A percentile compares a stretch with the other conserved stretches of the same genome.
phyloP scores from a whole-genome alignment of 2,329 filamentous ascomycete genomes.

The Nemania diffusa region DNA sequence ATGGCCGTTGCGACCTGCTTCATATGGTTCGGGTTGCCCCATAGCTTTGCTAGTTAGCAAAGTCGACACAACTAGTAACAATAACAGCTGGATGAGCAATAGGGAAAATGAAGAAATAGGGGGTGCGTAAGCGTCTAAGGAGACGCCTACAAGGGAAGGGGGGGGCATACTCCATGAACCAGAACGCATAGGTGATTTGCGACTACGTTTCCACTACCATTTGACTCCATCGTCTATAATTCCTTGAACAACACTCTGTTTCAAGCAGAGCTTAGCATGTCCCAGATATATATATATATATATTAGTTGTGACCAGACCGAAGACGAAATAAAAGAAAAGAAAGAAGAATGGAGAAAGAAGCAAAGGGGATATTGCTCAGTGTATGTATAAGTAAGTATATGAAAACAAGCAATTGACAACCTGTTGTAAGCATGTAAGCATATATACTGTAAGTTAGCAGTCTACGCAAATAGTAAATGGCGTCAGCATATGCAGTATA shows the following conservation, averaged over 20 bases:
- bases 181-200: constrained; percentile 81
- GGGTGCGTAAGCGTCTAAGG: constrained; percentile 7
- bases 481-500: constrained; percentile 10
- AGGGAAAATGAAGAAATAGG: not conserved
- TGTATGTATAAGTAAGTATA: no score
- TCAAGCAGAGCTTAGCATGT: not conserved
- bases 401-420: no score
- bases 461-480: not conserved
- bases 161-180: constrained; percentile 74
- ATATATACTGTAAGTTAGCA: not conserved
- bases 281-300: not conserved
- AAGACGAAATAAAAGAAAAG: not conserved
- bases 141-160: no score
- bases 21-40: constrained; percentile 83
- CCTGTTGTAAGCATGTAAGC: no score
- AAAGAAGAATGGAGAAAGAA: not conserved
- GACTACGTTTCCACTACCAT: constrained; percentile 62
- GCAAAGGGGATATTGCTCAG: not conserved
- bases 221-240: constrained; percentile 56
- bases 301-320: not conserved
- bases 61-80: constrained; percentile 15
- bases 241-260: not conserved
- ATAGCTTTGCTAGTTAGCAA: constrained; percentile 62
- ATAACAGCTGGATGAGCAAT: not conserved
- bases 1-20: constrained; percentile 73